Conservation (phyloP, 306 rosid genomes). For the Pterocarpus macrocarpus region DNA sequence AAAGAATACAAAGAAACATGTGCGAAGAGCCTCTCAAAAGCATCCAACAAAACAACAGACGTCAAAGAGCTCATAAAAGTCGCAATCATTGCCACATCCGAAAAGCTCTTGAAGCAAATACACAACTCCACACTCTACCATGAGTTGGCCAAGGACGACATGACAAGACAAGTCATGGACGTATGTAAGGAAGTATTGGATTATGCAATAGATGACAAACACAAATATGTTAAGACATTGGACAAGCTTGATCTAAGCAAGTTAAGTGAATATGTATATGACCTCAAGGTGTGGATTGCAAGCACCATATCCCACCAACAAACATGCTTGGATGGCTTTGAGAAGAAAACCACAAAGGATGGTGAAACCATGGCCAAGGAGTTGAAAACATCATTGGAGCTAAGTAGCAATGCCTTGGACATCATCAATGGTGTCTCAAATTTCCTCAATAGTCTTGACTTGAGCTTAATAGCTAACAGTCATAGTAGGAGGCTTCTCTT, state of each 20-base stretch:
- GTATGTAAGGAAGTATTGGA: slow-evolving; percentile 69
- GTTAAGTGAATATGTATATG: slow-evolving; percentile 51
- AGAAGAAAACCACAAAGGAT: slow-evolving; percentile 54
- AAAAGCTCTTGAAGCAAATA: slow-evolving; percentile 45
- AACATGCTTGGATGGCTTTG: slow-evolving; percentile 75
- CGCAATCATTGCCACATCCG: slow-evolving; percentile 46
- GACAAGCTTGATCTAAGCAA: slow-evolving; percentile 54
- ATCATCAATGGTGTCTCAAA: slow-evolving; percentile 52
- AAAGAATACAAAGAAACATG: slow-evolving; percentile 69
- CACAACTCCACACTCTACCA: slow-evolving; percentile 47
- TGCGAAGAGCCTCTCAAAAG: slow-evolving; percentile 33
- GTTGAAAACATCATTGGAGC: slow-evolving; percentile 56
- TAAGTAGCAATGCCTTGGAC: slow-evolving; percentile 73
- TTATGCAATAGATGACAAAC: slow-evolving; percentile 62
- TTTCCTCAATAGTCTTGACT: background rate
- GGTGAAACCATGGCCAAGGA: slow-evolving; percentile 57
- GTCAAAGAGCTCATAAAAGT: slow-evolving; percentile 59
- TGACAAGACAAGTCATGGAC: slow-evolving; percentile 59
- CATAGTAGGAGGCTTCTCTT: slow-evolving; percentile 47
- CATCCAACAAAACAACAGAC: slow-evolving; percentile 45
- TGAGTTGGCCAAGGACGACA: slow-evolving; percentile 58
- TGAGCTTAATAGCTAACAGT: background rate
- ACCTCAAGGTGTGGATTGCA: slow-evolving; percentile 74
- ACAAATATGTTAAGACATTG: slow-evolving; percentile 44
- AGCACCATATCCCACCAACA: slow-evolving; percentile 66